Base-by-base conservation (phyloP, 2,329 filamentous ascomycete genomes). In the Paraphoma chrysanthemicola region DNA sequence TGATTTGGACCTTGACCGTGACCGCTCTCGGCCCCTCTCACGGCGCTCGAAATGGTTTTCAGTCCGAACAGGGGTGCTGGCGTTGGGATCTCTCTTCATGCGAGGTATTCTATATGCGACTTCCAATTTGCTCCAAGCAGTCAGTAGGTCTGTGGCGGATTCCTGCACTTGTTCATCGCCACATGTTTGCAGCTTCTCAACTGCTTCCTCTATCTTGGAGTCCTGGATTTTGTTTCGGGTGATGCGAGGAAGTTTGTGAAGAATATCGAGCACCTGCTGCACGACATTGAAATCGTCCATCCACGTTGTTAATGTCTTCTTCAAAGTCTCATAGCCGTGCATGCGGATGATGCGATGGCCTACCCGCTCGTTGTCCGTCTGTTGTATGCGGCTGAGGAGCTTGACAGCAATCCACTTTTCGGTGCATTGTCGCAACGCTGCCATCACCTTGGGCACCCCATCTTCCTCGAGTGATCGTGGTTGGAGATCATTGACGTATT, bases 351-450 rank as follows among this genome's bases (percentile, higher is more conserved):
- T 93, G 50, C 90, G 88, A 76, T 95, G 91, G 58, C 91, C 88
- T 53, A 97, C 92, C 61, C 88, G 88, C 71, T 97, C 92, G 66
- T 97, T 93, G 47, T 94, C 86, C 72, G 90, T 93, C 41, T 86
- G 85, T 77, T 97, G 92, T 60, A 99, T 93, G 50, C 95, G 93
- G 65, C 89, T 86, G 57, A 99, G 86, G 54, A 99, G 82, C 79
- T 98, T 98, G 78, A 97, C 93, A 2, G 92, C 93, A 77, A 99
- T 97, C 95, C 95, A 99, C 78, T 97, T 97, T 83, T 99, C 95
- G 78, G 97, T 96, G 83, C 92, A 97, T 77, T 97, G 94, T 88
- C 97, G 93, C 56, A 99, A 86, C 51, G 93, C 90, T 23, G 94
- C 93, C 92, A 97, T 97, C 77, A 97, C 92, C 79, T 96, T 96